Base-by-base conservation (phyloP, 768 basidiomycete genomes). In the Gymnopilus dilepis region DNA sequence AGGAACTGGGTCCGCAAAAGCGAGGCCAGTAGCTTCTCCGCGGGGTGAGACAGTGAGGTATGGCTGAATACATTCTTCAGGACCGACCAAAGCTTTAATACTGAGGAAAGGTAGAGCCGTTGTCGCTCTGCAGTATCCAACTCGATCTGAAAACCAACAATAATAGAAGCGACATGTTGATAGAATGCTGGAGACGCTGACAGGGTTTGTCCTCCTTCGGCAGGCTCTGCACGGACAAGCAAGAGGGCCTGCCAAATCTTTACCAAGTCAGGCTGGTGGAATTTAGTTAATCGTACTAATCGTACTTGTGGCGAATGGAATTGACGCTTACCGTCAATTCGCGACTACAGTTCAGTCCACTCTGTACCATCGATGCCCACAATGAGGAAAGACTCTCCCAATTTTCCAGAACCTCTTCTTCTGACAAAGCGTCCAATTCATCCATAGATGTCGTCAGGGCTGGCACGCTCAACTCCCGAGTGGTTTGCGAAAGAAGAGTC, bases 161-260 rank as follows among this genome's bases (percentile, higher is more conserved):
- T 60, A 21, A 79, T 69, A 2, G 70, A 62, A 0, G 78, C 75
- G 2, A 81, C 64, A 45, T 67, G 72, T 15, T 63, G 69, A 15
- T 79, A 73, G 52, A 80, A 73, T 4, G 74, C 66, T 0, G 78
- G 58, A 17, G 75, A 61, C 3, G 78, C 63, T 1, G 77, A 73
- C 12, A 79, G 66, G 63, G 80, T 77, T 0, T 71, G 72, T 31
- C 69, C 69, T 21, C 70, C 76, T 58, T 82, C 77, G 0, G 78
- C 77, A 11, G 82, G 67, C 53, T 82, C 78, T 9, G 81, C 74
- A 42, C 79, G 81, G 17, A 73, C 80, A 24, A 86, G 78, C n/a
- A 90, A 72, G 17, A 90, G 76, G 0, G 82, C 79, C 62, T 84
- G 78, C 88, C 88, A 90, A 1, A 78, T 71, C 42, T 74, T 68